Conservation (phyloP, 441 rosid species). For the Gossypium davidsonii region DNA sequence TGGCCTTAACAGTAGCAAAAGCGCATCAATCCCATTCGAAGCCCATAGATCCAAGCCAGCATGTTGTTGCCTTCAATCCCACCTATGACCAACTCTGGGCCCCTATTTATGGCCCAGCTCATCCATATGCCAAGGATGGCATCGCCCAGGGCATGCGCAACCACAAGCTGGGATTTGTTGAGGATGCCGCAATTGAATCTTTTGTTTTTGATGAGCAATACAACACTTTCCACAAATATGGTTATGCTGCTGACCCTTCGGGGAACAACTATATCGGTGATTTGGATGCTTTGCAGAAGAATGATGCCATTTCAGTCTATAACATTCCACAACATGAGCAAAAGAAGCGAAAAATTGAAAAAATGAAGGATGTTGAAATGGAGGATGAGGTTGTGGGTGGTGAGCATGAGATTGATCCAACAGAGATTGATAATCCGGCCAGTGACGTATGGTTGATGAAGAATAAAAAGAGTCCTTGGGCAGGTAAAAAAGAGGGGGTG, state of each 20-base stretch:
- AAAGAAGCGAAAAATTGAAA: constrained; percentile 67
- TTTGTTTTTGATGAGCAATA: constrained; percentile 93
- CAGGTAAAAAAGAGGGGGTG: constrained; percentile 83
- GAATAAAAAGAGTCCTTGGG: constrained; percentile 94
- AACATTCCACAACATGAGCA: constrained; percentile 78
- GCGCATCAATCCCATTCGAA: constrained; percentile 42
- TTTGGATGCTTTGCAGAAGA: constrained; percentile 52
- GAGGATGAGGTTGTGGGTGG: constrained; percentile 17
- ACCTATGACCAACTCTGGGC: constrained; percentile 95
- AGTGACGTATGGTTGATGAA: constrained; percentile 66
- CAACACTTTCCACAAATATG: constrained; percentile 80
- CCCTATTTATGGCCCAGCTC: constrained; percentile 79
- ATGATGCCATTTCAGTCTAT: constrained; percentile 70
- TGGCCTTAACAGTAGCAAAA: constrained; percentile 72
- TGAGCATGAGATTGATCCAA: constrained; percentile 28
- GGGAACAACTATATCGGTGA: constrained; percentile 78
- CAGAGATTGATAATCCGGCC: constrained; percentile 69
- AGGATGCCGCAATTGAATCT: constrained; percentile 78
- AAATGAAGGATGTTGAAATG: constrained; percentile 37
- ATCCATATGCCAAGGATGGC: constrained; percentile 92
- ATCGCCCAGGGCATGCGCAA: constrained; percentile 97
- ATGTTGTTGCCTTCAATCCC: constrained; percentile 69
- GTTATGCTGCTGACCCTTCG: constrained; percentile 93
- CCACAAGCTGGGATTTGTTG: constrained; percentile 93
- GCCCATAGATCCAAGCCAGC: constrained; percentile 84